phyloP scores from a whole-genome alignment of 2,329 filamentous ascomycete genomes.

The Daldinia sp. region DNA sequence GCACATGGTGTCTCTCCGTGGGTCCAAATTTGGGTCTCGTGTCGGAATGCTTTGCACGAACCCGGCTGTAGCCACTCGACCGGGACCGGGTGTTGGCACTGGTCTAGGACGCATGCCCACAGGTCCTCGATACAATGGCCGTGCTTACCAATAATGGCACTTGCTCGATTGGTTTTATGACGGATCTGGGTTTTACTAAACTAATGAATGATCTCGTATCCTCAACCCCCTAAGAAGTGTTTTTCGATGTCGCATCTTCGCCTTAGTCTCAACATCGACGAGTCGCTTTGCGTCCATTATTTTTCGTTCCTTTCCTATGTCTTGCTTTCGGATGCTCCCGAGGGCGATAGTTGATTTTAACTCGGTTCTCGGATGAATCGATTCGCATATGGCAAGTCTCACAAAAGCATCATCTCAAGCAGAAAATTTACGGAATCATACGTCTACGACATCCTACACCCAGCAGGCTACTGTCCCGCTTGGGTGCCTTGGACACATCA shows the following conservation, averaged over 20 bases:
- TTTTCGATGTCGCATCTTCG: slow-evolving; percentile 17
- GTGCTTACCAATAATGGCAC: slow-evolving; percentile 61
- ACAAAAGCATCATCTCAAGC: slow-evolving; percentile 59
- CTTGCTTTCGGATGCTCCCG: slow-evolving; percentile 39
- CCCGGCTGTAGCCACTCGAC: slow-evolving; percentile 85
- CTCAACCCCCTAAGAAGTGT: not conserved
- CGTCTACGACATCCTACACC: slow-evolving; percentile 66
- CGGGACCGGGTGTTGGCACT: slow-evolving; percentile 81
- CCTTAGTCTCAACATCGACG: not conserved
- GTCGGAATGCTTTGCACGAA: slow-evolving; percentile 99
- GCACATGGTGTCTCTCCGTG: slow-evolving; percentile 98
- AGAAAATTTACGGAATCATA: slow-evolving; percentile 63
- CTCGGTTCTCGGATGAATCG: slow-evolving; percentile 48
- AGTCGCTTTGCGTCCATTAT: slow-evolving; percentile 20
- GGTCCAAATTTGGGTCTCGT: slow-evolving; percentile 97
- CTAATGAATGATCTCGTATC: not conserved
- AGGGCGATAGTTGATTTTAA: slow-evolving; percentile 43
- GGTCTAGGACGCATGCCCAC: slow-evolving; percentile 68
- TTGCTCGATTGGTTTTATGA: slow-evolving; percentile 15
- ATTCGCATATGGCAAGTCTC: slow-evolving; percentile 57
- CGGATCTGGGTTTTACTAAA: slow-evolving; percentile 16
- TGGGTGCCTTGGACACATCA: slow-evolving; percentile 68
- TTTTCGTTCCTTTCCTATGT: slow-evolving; percentile 40
- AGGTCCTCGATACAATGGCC: slow-evolving; percentile 64
- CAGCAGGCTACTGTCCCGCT: slow-evolving; percentile 56